Base-by-base conservation (phyloP, 2,329 filamentous ascomycete species). In the Penicillium fuscoglaucum region DNA sequence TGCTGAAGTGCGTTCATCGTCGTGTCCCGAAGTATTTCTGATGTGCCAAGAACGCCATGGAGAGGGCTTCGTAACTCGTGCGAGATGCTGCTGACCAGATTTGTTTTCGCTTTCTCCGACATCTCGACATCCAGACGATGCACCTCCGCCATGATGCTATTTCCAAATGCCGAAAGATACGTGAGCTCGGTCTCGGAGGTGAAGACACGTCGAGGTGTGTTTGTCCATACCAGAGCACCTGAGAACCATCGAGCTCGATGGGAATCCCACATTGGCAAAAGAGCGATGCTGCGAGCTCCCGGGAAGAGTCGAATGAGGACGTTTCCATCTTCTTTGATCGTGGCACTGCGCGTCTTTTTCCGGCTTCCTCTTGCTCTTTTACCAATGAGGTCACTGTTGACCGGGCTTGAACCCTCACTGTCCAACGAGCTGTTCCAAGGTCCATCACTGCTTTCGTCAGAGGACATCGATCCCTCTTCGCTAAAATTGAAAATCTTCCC, bases 51-150 rank as follows among this genome's bases (percentile, higher is more conserved):
- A 19, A 75, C 72, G 1, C 73, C 74, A 54, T 76, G 74, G 8
- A 76, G 62, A 1, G 74, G 74, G 28, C 64, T 72, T 19, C 74
- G 65, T 17, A 76, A 62, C 35, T 76, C 74, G 46, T 76, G 74
- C 1, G 67, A 70, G 45, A 76, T 72, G 31, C 69, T 71, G 0
- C 68, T 67, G 6, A 76, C 64, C 9, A 76, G 67, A 6, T 70
- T 69, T 2, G 70, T 63, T 43, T 76, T 74, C 5, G 74, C 72
- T 15, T 63, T 63, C 37, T 74, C 66, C 0, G 72, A 68, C 3
- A 68, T 53, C 40, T 72, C 62, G 1, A 72, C 59, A 47, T 73
- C 72, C 4, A 74, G 50, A 3, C 70, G 68, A 9, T 64, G 63
- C 0, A 74, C 61, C 26, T 74, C 73, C 1, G 69, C 68, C 71